Evolutionary conservation across 306 rosid species (phyloP), one percentile per base, ranked within the genome.

Genomic region (Lupinus albus): DNA sequence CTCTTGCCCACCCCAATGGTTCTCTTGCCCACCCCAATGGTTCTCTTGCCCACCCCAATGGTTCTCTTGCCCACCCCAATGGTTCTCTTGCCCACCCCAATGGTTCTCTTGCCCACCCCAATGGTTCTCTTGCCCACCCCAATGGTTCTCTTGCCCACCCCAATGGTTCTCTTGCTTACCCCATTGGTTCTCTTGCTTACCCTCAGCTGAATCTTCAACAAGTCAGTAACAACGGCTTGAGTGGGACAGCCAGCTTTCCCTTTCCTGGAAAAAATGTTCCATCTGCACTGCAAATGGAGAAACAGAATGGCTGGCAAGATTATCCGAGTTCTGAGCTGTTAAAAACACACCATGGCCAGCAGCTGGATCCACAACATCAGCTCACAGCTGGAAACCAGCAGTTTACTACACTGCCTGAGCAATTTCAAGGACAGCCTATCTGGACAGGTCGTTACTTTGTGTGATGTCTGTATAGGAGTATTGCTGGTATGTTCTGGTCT

Each of bases 201-300:
- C 41, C 86, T 54, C 83, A 78, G 36, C 65, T 81, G 59, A 84
- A 82, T 75, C 41, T 71, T 51, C 85, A 53, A 65, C 87, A 52
- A 65, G 49, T 77, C 61, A 55, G 77, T 68, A 78, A 58, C 73
- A 87, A 84, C 65, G 82, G 85, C 57, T 62, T 81, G 65, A 78
- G 68, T 74, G 93, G 82, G 20, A 16, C 89, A 7, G 82, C 68
- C 60, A 76, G 77, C 76, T 89, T 93, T 54, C 97, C 99, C 38
- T 88, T 90, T 76, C 97, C 91, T 61, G 94, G 97, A 58, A 93
- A 88, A 72, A 97, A 86, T 44, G 88, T 83, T 76, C 82, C 96
- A 61, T 65, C 81, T 11, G 61, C 81, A 7, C 60, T 67, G 76
- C 86, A 86, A 54, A 74, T 51, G 65, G 93, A 77, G 52, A 83